phyloP scores from a whole-genome alignment of 176 grass and related monocot genomes.

The Bonia amplexicaulis region DNA sequence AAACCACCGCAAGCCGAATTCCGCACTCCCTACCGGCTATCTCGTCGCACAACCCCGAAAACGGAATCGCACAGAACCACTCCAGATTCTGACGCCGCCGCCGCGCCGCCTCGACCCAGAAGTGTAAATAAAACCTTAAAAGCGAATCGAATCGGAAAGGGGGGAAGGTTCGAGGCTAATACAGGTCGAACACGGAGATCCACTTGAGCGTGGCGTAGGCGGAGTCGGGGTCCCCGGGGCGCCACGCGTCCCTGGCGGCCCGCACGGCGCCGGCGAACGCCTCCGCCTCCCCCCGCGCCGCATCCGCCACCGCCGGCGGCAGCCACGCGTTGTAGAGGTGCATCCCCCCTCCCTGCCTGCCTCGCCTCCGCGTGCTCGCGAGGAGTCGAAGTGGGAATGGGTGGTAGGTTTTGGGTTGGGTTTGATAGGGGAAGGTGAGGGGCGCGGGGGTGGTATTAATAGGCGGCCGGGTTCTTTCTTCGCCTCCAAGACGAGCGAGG shows the following conservation, averaged over 20 bases:
- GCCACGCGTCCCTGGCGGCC: conserved; percentile 55
- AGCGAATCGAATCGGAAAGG: not conserved
- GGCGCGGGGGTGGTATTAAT: not conserved
- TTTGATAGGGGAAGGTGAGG: conserved; percentile 13
- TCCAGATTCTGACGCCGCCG: not conserved
- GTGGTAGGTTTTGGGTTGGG: not conserved
- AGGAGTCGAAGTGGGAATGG: not conserved
- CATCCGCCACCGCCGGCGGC: conserved; percentile 59
- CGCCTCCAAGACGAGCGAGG: conserved; percentile 37
- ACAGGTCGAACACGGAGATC: conserved; percentile 92
- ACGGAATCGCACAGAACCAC: not conserved
- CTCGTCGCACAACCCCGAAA: not conserved
- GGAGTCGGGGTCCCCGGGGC: conserved; percentile 50
- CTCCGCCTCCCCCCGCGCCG: conserved; percentile 53
- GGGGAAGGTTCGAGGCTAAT: not conserved
- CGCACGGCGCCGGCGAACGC: conserved; percentile 58
- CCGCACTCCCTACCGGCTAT: not conserved
- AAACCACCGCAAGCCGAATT: not conserved
- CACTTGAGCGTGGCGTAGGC: conserved; percentile 90
- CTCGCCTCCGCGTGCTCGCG: not conserved
- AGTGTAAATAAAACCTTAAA: not conserved
- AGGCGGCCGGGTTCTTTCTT: conserved; percentile 44
- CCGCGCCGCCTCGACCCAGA: not conserved
- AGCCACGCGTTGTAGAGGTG: conserved; percentile 98
- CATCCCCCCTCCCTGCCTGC: conserved; percentile 27